These are phyloP conservation scores for Meyerozyma sp. DNA, from an alignment of 1,139 yeast species.

Conservation along the genomic window DNA sequence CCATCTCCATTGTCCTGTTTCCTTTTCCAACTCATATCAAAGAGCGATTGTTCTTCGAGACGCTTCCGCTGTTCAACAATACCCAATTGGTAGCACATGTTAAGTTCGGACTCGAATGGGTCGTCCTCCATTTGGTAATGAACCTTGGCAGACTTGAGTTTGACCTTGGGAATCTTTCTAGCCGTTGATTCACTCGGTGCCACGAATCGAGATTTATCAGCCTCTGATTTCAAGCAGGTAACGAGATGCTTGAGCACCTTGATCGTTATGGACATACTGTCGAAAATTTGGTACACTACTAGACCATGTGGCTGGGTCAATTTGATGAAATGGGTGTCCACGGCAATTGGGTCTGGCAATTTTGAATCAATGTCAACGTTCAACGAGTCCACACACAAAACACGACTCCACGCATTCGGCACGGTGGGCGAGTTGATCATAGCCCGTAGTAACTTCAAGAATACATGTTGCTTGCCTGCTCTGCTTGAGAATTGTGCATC, in stretches of 20 bases:
- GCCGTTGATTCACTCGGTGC: conserved; percentile 38
- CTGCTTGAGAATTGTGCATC: conserved; percentile 17
- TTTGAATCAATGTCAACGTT: conserved; percentile 15
- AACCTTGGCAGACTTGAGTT: conserved; percentile 43
- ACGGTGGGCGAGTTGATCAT: conserved; percentile 52
- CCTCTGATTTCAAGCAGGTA: conserved; percentile 33
- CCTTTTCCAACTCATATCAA: conserved; percentile 28
- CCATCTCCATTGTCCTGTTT: conserved; percentile 6
- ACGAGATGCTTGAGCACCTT: conserved; percentile 54
- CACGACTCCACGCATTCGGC: conserved; percentile 45
- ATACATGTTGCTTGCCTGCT: conserved; percentile 12
- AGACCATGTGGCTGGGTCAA: conserved; percentile 47
- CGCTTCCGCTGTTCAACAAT: conserved; percentile 64
- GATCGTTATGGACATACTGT: conserved; percentile 49
- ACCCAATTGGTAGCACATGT: conserved; percentile 75
- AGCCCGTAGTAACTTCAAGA: conserved; percentile 36
- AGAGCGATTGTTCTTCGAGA: conserved; percentile 49
- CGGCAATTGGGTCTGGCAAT: conserved; percentile 12
- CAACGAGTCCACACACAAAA: conserved; percentile 40
- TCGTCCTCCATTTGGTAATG: conserved; percentile 66
- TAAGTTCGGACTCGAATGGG: conserved; percentile 77
- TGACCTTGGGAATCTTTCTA: conserved; percentile 46
- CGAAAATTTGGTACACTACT: conserved; percentile 57
- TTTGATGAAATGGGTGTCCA: conserved; percentile 27
- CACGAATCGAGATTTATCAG: conserved; percentile 10